Conservation (phyloP, 2,329 filamentous ascomycete species). For the Hypoxylon sp. region DNA sequence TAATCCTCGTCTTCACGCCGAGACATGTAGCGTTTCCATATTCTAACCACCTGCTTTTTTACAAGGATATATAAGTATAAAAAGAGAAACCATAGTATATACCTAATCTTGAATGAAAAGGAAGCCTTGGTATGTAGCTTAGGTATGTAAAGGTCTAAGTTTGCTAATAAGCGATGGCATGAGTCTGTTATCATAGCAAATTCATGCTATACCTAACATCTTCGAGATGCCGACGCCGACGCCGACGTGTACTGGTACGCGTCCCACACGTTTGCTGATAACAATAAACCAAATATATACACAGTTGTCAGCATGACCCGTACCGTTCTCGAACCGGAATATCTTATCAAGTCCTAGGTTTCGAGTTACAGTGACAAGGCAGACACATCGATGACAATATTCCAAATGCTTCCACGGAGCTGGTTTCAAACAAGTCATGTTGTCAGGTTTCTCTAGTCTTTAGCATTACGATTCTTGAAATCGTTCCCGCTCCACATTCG, state of each 20-base stretch:
- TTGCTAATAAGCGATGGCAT: conserved; percentile 21
- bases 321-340: conserved; percentile 1
- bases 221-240: conserved; percentile 5
- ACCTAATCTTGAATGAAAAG: conserved; percentile 1
- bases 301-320: neutral
- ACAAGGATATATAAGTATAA: neutral
- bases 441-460: neutral
- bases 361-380: neutral
- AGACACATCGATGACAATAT: neutral
- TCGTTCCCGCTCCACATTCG: conserved; percentile 9
- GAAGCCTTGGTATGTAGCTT: conserved; percentile 15
- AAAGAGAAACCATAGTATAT: conserved; percentile 1
- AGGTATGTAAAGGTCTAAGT: conserved; percentile 18
- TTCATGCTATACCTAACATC: conserved; percentile 19
- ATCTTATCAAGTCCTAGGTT: neutral
- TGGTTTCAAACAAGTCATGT: conserved; percentile 14
- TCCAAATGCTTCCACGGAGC: neutral
- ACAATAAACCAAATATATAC: conserved; percentile 1
- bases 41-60: neutral
- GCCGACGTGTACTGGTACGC: no score
- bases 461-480: neutral
- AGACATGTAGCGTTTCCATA: conserved; percentile 1
- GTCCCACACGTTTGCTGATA: neutral
- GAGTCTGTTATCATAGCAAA: conserved; percentile 21
- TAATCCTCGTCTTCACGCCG: neutral